Evolutionary conservation across 805 yeast genomes (phyloP).

Genomic region (Sugiyamaella mastotermitis): DNA sequence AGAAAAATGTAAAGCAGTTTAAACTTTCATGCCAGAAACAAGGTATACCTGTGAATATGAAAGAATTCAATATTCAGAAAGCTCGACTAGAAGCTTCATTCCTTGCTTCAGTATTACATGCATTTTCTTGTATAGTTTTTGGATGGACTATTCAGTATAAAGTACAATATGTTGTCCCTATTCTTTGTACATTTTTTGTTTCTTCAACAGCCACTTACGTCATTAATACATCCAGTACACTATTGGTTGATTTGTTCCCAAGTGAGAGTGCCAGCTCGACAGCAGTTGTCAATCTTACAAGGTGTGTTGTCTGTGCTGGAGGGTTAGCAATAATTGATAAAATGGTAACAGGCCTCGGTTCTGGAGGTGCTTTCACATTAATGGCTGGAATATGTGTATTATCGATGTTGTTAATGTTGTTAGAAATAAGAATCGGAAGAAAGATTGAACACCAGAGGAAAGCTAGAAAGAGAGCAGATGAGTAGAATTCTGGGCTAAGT

Average conservation of each 20-base stretch:
- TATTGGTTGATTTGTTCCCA: slow-evolving; percentile 74
- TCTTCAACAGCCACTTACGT: slow-evolving; percentile 49
- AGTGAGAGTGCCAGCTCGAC: slow-evolving; percentile 64
- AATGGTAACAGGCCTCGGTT: slow-evolving; percentile 51
- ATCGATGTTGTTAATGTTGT: slow-evolving; percentile 1
- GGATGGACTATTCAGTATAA: slow-evolving; percentile 66
- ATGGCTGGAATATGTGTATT: slow-evolving; percentile 40
- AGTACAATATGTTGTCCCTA: slow-evolving; percentile 43
- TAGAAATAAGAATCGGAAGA: slow-evolving; percentile 3
- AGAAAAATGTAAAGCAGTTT: slow-evolving; percentile 10
- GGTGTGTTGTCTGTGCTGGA: slow-evolving; percentile 70
- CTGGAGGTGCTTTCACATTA: slow-evolving; percentile 73
- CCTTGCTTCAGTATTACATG: slow-evolving; percentile 37
- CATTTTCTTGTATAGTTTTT: slow-evolving; percentile 43
- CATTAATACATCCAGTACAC: slow-evolving; percentile 33
- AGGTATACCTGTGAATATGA: slow-evolving; percentile 27
- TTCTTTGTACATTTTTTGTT: slow-evolving; percentile 51
- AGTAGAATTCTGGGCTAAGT: too few relatives aligned
- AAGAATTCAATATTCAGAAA: slow-evolving; percentile 47
- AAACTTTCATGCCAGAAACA: slow-evolving; percentile 27
- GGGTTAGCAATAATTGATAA: slow-evolving; percentile 59
- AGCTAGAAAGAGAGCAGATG: too few relatives aligned
- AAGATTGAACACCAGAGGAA: too few relatives aligned
- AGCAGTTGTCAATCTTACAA: slow-evolving; percentile 60
- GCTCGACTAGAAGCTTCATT: slow-evolving; percentile 46